A percentile compares a stretch with the other conserved stretches of the same genome.
Conservation (phyloP, 2,329 filamentous ascomycete species). For the Exophiala calicioides region DNA sequence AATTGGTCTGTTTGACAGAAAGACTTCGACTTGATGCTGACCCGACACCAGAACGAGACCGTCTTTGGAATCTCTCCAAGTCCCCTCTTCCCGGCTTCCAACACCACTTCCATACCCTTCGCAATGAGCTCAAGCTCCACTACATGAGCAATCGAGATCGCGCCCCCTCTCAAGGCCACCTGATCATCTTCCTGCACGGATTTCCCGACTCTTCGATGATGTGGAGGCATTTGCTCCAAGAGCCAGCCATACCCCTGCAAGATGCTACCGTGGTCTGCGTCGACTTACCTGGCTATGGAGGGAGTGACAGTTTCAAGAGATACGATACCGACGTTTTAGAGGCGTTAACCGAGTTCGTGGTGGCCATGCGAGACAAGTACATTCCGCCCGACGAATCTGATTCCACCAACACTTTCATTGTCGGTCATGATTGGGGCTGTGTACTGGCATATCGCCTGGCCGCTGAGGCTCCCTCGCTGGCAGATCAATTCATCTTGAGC, state of each 20-base stretch:
- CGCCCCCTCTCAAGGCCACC: constrained; percentile 30
- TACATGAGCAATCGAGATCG: constrained; percentile 50
- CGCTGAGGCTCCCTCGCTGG: constrained; percentile 58
- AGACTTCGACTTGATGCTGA: not conserved
- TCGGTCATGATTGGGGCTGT: constrained; percentile 59
- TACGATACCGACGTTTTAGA: constrained; percentile 57
- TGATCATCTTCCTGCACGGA: constrained; percentile 60
- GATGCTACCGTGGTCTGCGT: constrained; percentile 54
- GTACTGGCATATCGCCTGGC: constrained; percentile 56
- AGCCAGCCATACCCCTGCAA: constrained; percentile 40
- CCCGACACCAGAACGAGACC: constrained; percentile 47
- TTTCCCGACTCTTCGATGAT: constrained; percentile 61
- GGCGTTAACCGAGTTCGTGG: constrained; percentile 54
- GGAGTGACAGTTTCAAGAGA: constrained; percentile 53
- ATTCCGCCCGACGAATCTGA: constrained; percentile 36
- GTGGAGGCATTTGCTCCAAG: constrained; percentile 53
- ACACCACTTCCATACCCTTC: constrained; percentile 55
- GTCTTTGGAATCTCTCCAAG: constrained; percentile 56
- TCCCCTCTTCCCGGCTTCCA: constrained; percentile 41
- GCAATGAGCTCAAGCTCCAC: constrained; percentile 55
- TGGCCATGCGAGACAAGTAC: constrained; percentile 52
- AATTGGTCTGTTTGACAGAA: constrained; percentile 37
- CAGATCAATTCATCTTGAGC: constrained; percentile 57
- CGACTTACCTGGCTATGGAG: constrained; percentile 61
- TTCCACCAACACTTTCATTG: constrained; percentile 43